Evolutionary conservation across 1,284 basidiomycete genomes (phyloP), one percentile per base, ranked within the genome.

Genomic region (Fereydounia khargensis): DNA sequence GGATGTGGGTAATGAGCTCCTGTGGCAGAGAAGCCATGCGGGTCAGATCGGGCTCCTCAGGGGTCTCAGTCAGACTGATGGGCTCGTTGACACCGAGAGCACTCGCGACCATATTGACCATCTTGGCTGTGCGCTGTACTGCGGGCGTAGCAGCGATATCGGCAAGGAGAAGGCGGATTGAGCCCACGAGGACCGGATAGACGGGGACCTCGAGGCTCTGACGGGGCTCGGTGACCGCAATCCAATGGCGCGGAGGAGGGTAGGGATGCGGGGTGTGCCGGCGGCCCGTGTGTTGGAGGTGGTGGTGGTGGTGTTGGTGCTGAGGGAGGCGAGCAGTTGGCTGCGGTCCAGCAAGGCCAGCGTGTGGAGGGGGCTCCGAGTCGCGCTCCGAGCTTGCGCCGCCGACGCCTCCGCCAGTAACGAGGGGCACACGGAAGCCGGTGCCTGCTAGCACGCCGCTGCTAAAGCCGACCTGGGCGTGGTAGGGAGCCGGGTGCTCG

Each of bases 1-100:
- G 43, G 28, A 65, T 65, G 30, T 65, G 30, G 1, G 45, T 47
- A 11, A 61, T 35, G 18, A 65, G 50, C 21, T 65, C 62, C 22
- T 53, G 49, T 10, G 62, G 62, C 1, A 65, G 46, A 8, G 43
- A 45, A 10, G 16, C 30, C 25, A 57, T 51, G 36, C 43, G 31
- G 30, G 19, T 22, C 11, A 13, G 13, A 11, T 22, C 28, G 13
- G 38, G 32, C 41, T 39, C 46, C n/a, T 23, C 38, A 4, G 23
- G 13, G 11, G 4, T 8, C 4, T 37, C 6, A 18, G 14, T 3
- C 11, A 21, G 9, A 4, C 18, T 28, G 17, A n/a, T 17, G 6
- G 6, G 25, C 7, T 28, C 25, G 10, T n/a, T 8, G 20, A 4
- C 10, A 18, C 38, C 38, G n/a, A 39, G 4, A 6, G 20, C 9